Conservation (phyloP, 2,329 filamentous ascomycete species). For the Diaporthe aspalathi region DNA sequence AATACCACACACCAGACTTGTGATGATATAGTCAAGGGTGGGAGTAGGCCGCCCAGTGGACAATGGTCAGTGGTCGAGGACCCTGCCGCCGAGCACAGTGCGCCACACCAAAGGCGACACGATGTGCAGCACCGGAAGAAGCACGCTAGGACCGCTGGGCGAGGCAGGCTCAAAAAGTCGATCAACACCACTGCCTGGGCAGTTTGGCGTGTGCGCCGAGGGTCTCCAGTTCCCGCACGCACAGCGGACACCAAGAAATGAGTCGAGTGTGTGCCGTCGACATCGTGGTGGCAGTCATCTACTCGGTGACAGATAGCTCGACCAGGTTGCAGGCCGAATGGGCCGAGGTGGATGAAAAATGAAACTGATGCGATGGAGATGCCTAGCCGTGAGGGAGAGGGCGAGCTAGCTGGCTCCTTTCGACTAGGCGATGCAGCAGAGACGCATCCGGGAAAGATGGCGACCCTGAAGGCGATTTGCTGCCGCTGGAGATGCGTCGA, state of each 20-base stretch:
- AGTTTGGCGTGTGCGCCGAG: slow-evolving; percentile 19
- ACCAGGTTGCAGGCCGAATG: not conserved
- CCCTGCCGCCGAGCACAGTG: slow-evolving; percentile 33
- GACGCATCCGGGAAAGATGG: not conserved
- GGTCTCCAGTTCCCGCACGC: slow-evolving; percentile 31
- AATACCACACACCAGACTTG: slow-evolving; percentile 14
- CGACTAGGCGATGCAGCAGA: not conserved
- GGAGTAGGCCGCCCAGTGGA: slow-evolving; percentile 3
- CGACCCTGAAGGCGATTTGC: not conserved
- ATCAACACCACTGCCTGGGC: slow-evolving; percentile 31
- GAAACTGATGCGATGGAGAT: not conserved
- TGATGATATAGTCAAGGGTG: slow-evolving; percentile 26
- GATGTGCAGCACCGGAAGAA: slow-evolving; percentile 32
- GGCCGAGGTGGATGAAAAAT: not conserved
- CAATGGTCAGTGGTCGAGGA: not conserved
- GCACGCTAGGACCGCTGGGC: slow-evolving; percentile 21
- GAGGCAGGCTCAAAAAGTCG: slow-evolving; percentile 35
- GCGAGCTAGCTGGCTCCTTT: not conserved
- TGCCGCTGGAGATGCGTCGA: slow-evolving; percentile 1
- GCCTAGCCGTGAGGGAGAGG: not conserved
- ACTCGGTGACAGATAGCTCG: not conserved
- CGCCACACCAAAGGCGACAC: slow-evolving; percentile 21
- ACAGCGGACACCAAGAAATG: not conserved
- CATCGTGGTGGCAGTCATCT: not conserved
- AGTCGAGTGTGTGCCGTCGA: slow-evolving; percentile 2